Conservation (phyloP, 345 rosid species). For the Brassica juncea region DNA sequence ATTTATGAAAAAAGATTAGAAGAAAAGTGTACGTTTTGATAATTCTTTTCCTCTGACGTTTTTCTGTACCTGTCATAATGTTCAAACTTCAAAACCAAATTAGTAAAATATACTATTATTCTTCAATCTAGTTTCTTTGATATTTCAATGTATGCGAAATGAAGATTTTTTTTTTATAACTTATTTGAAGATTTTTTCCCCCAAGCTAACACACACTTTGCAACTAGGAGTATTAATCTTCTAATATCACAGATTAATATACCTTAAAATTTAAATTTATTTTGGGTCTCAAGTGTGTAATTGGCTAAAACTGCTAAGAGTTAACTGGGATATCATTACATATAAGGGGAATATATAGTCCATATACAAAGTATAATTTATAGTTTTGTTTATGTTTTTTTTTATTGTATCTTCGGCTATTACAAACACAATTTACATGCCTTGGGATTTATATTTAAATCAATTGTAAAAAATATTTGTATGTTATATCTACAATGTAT, state of each 20-base stretch:
- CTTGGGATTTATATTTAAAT: not conserved
- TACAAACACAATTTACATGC: not conserved
- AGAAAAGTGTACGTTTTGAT: conserved; percentile 30
- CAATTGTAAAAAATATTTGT: not conserved
- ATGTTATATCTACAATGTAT: not conserved
- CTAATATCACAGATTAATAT: not conserved
- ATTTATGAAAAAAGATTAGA: not conserved
- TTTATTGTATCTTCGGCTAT: not conserved
- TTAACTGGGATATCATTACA: not conserved
- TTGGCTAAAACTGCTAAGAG: not conserved
- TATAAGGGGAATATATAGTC: not conserved
- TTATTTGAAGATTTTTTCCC: too few relatives aligned
- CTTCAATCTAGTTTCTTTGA: not conserved
- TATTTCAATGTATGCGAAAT: not conserved
- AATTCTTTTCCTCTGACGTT: conserved; percentile 38
- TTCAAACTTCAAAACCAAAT: conserved; percentile 27
- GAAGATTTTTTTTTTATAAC: too few relatives aligned
- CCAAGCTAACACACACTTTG: not conserved
- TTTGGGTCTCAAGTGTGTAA: not conserved
- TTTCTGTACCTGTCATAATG: conserved; percentile 29
- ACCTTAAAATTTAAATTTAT: not conserved
- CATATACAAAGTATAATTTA: not conserved
- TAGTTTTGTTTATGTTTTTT: not conserved
- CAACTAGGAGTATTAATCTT: not conserved
- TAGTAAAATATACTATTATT: not conserved